Evolutionary conservation across 441 rosid genomes (phyloP).

Genomic region (Jatropha multifida): DNA sequence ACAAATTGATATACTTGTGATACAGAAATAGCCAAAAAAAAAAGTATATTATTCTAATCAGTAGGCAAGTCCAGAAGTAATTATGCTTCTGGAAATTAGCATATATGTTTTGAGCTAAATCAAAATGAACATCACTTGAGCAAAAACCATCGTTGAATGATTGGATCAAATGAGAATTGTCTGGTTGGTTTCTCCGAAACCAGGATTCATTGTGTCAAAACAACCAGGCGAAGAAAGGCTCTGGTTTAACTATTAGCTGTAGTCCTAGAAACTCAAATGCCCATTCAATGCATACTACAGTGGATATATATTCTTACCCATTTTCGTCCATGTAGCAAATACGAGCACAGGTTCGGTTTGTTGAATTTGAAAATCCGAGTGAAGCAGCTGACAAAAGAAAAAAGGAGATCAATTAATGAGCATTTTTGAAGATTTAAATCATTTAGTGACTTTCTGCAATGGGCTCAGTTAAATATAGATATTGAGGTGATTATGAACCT

Average conservation of each 20-base stretch:
- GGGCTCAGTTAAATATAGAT: no score
- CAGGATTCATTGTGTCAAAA: not conserved
- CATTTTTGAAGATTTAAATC: not conserved
- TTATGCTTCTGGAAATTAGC: not conserved
- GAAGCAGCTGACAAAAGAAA: slow-evolving; percentile 55
- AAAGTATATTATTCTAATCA: not conserved
- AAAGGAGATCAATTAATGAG: not conserved
- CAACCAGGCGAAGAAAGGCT: no score
- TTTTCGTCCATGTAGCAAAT: slow-evolving; percentile 59
- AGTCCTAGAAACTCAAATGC: no score
- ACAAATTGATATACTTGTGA: not conserved
- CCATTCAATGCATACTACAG: not conserved
- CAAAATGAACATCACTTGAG: not conserved
- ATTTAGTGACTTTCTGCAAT: not conserved
- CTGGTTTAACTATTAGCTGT: no score
- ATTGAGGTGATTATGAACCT: no score
- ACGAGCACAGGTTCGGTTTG: slow-evolving; percentile 52
- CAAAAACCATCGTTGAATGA: no score
- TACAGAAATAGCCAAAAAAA: not conserved
- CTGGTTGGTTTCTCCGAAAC: not conserved
- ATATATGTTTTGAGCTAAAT: not conserved
- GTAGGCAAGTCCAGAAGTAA: no score
- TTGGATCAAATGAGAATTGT: not conserved
- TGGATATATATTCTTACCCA: slow-evolving; percentile 65
- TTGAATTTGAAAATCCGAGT: slow-evolving; percentile 83